These are phyloP conservation scores for Globisporangium viniferum DNA, from an alignment of 352 stramenopile species.

Conservation along the genomic window DNA sequence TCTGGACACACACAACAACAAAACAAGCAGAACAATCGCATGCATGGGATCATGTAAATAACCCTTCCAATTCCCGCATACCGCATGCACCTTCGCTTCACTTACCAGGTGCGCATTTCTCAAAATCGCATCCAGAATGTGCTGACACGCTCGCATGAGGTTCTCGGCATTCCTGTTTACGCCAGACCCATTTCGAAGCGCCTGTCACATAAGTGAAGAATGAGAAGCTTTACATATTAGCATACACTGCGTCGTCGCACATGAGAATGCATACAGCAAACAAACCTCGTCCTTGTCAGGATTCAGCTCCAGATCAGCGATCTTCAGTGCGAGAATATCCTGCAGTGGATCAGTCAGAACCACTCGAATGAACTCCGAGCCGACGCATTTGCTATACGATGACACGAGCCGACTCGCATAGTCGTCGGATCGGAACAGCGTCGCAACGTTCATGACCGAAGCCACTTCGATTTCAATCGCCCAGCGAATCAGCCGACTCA, in stretches of 20 bases:
- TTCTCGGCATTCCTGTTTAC: constrained; percentile 62
- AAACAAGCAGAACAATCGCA: no score
- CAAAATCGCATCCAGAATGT: constrained; percentile 80
- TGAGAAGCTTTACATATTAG: background rate
- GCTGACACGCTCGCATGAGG: constrained; percentile 80
- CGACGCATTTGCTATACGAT: constrained; percentile 74
- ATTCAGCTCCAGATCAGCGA: constrained; percentile 76
- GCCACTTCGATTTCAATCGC: constrained; percentile 75
- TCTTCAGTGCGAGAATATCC: constrained; percentile 57
- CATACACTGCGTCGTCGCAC: background rate
- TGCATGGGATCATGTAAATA: no score
- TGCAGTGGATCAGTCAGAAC: constrained; percentile 61
- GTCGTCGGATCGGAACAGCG: constrained; percentile 76
- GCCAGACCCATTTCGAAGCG: constrained; percentile 30
- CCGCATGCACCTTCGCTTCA: background rate
- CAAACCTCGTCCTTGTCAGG: constrained; percentile 50
- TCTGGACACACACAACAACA: constrained; percentile 23
- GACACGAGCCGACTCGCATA: constrained; percentile 70
- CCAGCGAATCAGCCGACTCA: constrained; percentile 67
- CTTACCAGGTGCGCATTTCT: constrained; percentile 50
- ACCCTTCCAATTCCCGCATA: no score
- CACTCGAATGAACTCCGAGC: constrained; percentile 63
- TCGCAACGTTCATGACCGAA: constrained; percentile 71
- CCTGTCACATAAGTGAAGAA: constrained; percentile 5
- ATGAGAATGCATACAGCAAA: background rate